Evolutionary conservation across 768 basidiomycete genomes (phyloP), one percentile per base, ranked within the genome.

Genomic region (Russula ochroleuca): DNA sequence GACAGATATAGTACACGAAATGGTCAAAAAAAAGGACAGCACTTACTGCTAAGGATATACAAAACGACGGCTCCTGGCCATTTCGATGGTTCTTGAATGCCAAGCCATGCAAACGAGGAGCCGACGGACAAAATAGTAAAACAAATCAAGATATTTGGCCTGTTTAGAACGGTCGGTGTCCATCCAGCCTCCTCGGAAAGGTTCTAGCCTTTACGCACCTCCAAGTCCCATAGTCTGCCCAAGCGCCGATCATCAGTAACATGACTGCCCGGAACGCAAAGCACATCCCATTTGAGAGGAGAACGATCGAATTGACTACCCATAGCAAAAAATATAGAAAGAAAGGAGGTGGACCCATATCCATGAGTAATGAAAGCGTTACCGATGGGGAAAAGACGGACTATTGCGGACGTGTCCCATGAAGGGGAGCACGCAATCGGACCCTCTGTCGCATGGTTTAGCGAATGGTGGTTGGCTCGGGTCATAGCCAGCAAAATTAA

Each of bases 171-270:
- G 8, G 25, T 52, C 8, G 43, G 14, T 17, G 37, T 48, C 21
- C 19, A 35, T 37, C 28, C 28, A 28, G 14, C 11, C 40, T 7
- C 51, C 2, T 15, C 6, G 21, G 33, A 3, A 31, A 4, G 25
- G 17, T n/a, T 23, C 15, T 8, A 4, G 43, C 10, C 14, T 28
- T 14, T 15, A 19, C 47, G 17, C 31, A 85, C 86, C 86, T 86
- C 88, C 88, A 90, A 17, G 76, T 74, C n/a, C 90, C 89, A 71
- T 90, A 92, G 72, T 91, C 89, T 0, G 88, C 88, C 85, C 88
- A 90, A 4, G 87, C 86, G 4, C 88, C 89, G 33, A 91, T 82
- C 14, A 81, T 68, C 25, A 90, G 73, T 45, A 92, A 74, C 17
- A 90, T 69, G 17, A 79, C 81, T 0, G 88, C 87, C 73, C 91